These are phyloP conservation scores for Aciculosporium take DNA, from an alignment of 2,329 filamentous ascomycete genomes.

Conservation along the genomic window DNA sequence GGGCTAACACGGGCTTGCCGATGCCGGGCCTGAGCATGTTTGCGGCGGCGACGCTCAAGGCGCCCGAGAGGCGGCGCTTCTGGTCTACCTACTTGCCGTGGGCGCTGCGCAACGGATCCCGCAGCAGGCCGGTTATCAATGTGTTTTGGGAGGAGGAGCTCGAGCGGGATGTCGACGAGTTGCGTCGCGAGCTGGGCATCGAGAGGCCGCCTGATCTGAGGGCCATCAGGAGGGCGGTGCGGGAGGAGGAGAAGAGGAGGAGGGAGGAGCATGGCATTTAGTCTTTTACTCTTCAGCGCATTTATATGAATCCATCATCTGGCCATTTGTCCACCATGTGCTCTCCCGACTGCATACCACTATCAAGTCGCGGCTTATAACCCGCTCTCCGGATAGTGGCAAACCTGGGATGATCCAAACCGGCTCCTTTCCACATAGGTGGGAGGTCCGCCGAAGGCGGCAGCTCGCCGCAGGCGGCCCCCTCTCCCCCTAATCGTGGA, in stretches of 20 bases:
- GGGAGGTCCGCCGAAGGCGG: no score
- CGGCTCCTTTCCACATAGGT: no score
- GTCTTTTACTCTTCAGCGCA: background rate
- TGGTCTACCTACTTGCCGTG: constrained; percentile 70
- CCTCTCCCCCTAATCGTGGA: no score
- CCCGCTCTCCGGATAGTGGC: no score
- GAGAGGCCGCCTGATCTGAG: constrained; percentile 81
- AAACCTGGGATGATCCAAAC: no score
- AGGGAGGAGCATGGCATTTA: constrained; percentile 25
- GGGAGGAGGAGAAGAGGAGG: constrained; percentile 52
- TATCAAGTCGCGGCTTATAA: no score
- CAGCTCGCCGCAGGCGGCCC: no score
- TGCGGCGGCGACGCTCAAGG: constrained; percentile 74
- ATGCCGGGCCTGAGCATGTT: constrained; percentile 86
- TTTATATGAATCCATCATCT: no score
- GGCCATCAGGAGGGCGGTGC: constrained; percentile 55
- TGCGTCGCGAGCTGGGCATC: constrained; percentile 65
- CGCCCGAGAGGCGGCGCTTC: constrained; percentile 64
- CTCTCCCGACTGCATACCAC: no score
- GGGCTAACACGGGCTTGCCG: constrained; percentile 81
- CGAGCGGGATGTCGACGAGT: constrained; percentile 63
- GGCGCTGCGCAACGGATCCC: constrained; percentile 72
- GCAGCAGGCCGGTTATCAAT: constrained; percentile 72
- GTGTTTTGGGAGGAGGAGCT: constrained; percentile 97
- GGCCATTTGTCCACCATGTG: no score